These are phyloP conservation scores for Pharus latifolius DNA, from an alignment of 176 grass and related monocot species.

Conservation along the genomic window DNA sequence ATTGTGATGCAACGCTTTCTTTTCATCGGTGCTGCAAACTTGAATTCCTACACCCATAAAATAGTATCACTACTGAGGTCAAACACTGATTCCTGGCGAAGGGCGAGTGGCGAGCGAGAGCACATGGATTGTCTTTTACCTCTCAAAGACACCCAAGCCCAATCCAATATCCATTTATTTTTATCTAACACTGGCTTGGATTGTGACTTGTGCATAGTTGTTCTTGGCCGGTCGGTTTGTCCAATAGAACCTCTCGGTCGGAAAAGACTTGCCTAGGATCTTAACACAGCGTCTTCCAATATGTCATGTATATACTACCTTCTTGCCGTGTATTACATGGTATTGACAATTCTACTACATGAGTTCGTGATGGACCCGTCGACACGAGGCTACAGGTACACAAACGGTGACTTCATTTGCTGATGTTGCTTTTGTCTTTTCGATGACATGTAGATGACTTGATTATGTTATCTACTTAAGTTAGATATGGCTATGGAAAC, in stretches of 20 bases:
- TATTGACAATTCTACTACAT: not conserved
- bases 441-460: not conserved
- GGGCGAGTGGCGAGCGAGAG: not conserved
- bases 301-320: no score
- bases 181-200: no score
- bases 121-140: no score
- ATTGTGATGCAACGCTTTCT: not conserved
- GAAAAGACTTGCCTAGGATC: no score
- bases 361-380: not conserved
- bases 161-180: no score
- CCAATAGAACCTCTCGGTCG: no score
- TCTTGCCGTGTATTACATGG: no score
- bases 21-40: not conserved
- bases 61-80: not conserved
- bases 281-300: no score
- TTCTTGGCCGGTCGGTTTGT: no score
- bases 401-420: not conserved
- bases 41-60: not conserved
- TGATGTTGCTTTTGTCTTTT: not conserved
- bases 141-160: no score
- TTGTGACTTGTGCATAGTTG: no score
- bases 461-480: slow-evolving; percentile 28
- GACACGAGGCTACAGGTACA: not conserved
- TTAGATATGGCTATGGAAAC: not conserved
- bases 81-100: not conserved